Evolutionary conservation across 768 basidiomycete species (phyloP).

Genomic region (Boletus insuetus): DNA sequence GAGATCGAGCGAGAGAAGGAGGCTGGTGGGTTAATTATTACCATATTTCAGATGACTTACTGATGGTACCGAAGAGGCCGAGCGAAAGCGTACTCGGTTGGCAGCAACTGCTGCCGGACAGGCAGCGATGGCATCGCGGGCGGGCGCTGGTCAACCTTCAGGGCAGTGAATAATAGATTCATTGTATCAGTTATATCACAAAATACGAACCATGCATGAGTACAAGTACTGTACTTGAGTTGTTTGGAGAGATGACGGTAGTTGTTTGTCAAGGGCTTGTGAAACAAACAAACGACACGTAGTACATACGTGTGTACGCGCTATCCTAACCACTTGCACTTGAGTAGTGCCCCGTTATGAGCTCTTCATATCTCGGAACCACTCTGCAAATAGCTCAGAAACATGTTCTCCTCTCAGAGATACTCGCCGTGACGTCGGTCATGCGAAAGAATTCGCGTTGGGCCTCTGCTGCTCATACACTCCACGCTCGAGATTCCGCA

Average conservation of each 20-base stretch:
- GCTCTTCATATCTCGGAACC: slow-evolving; percentile 9
- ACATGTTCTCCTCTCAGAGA: slow-evolving; percentile 86
- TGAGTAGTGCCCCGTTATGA: slow-evolving; percentile 11
- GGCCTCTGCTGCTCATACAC: slow-evolving; percentile 71
- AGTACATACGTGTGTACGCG: neutral
- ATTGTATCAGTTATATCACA: slow-evolving; percentile 10
- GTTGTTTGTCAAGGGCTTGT: slow-evolving; percentile 27
- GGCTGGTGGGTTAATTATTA: slow-evolving; percentile 53
- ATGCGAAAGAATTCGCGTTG: slow-evolving; percentile 99
- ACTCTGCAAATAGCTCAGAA: slow-evolving; percentile 47
- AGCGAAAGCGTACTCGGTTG: slow-evolving; percentile 85
- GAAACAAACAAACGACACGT: slow-evolving; percentile 25
- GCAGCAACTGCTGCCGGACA: slow-evolving; percentile 91
- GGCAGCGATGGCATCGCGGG: slow-evolving; percentile 77
- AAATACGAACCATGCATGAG: slow-evolving; percentile 2
- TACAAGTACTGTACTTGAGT: no score
- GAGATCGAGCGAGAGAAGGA: slow-evolving; percentile 98
- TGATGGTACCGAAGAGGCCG: slow-evolving; percentile 65
- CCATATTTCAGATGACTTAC: neutral
- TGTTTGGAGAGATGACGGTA: neutral
- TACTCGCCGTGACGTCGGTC: slow-evolving; percentile 83
- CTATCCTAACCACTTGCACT: neutral
- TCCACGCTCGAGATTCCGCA: slow-evolving; percentile 60
- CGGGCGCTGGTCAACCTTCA: slow-evolving; percentile 34
- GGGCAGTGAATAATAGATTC: slow-evolving; percentile 31